A percentile compares a stretch with the other conserved stretches of the same genome.
These are phyloP conservation scores for Diplodia sapinea DNA, from an alignment of 2,329 filamentous ascomycete genomes.

Conservation along the genomic window DNA sequence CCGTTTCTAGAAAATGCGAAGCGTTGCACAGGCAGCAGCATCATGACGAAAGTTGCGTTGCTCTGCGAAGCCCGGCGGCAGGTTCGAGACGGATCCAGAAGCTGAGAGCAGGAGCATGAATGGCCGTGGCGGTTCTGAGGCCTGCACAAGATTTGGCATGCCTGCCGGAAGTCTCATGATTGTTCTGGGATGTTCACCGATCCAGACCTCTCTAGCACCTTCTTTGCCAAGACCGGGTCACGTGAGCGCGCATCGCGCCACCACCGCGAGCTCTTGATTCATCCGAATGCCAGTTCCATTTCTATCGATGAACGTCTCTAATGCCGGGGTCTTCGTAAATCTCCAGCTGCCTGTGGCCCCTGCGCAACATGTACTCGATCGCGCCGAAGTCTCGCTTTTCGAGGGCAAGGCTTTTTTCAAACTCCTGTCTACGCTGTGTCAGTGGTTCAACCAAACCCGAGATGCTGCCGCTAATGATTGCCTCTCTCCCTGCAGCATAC, in stretches of 20 bases:
- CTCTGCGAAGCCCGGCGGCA: not conserved
- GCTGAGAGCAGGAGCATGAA: slow-evolving; percentile 7
- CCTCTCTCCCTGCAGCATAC: not conserved
- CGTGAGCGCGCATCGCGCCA: slow-evolving; percentile 5
- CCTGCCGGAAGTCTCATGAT: slow-evolving; percentile 21
- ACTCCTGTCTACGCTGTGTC: slow-evolving; percentile 66
- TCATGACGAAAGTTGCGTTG: slow-evolving; percentile 15
- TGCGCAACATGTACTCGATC: slow-evolving; percentile 83
- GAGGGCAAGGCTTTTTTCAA: slow-evolving; percentile 70
- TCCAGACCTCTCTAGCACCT: slow-evolving; percentile 21
- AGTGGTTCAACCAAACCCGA: not conserved
- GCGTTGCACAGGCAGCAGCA: not conserved
- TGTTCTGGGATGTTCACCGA: slow-evolving; percentile 22
- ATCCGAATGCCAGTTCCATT: not conserved
- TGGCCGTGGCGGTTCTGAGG: slow-evolving; percentile 7
- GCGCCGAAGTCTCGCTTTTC: slow-evolving; percentile 86
- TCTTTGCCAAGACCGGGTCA: slow-evolving; percentile 15
- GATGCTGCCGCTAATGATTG: too few species aligned
- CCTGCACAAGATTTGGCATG: not conserved
- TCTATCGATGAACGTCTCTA: slow-evolving; percentile 65
- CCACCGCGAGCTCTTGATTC: not conserved
- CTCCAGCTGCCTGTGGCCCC: slow-evolving; percentile 81
- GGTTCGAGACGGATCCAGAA: slow-evolving; percentile 23
- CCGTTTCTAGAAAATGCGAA: slow-evolving; percentile 41
- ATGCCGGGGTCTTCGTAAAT: slow-evolving; percentile 80